Percentiles rank a stretch among this genome's conserved stretches.
Conservation (phyloP, 78 protist species). For the Isochrysis galbana region DNA sequence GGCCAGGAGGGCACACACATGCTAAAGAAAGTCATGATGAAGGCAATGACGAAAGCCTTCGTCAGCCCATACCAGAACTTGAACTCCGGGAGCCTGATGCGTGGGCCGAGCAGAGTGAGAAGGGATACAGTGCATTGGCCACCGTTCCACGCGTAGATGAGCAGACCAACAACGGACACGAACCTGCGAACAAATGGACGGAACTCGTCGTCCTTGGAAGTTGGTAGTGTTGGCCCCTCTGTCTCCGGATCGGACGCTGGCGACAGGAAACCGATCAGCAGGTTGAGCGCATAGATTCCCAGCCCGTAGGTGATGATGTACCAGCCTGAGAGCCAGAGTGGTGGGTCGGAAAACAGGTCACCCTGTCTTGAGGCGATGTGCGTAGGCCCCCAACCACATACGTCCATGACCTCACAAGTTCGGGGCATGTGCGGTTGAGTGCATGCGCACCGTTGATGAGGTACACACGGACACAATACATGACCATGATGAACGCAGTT, state of each 20-base stretch:
- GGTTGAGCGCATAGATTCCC: slow-evolving; percentile 86
- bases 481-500: neutral
- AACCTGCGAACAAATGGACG: slow-evolving; percentile 77
- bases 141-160: no score
- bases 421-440: neutral
- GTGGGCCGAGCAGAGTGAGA: no score
- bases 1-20: neutral
- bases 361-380: neutral
- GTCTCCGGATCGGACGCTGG: slow-evolving; percentile 84
- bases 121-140: no score
- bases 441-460: neutral
- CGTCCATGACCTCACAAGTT: neutral
- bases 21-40: slow-evolving; percentile 32
- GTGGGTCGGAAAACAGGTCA: neutral
- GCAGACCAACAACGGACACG: no score
- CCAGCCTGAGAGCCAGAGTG: slow-evolving; percentile 55
- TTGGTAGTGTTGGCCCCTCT: slow-evolving; percentile 68
- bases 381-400: neutral
- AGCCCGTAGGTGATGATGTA: slow-evolving; percentile 89
- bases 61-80: slow-evolving; percentile 78
- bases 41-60: slow-evolving; percentile 69
- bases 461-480: slow-evolving; percentile 32
- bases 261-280: slow-evolving; percentile 80
- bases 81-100: slow-evolving; percentile 86
- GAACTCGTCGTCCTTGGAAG: slow-evolving; percentile 79